A percentile compares a stretch with the other conserved stretches of the same genome.
Evolutionary conservation across 768 basidiomycete genomes (phyloP).

Genomic region (Lactarius deliciosus): DNA sequence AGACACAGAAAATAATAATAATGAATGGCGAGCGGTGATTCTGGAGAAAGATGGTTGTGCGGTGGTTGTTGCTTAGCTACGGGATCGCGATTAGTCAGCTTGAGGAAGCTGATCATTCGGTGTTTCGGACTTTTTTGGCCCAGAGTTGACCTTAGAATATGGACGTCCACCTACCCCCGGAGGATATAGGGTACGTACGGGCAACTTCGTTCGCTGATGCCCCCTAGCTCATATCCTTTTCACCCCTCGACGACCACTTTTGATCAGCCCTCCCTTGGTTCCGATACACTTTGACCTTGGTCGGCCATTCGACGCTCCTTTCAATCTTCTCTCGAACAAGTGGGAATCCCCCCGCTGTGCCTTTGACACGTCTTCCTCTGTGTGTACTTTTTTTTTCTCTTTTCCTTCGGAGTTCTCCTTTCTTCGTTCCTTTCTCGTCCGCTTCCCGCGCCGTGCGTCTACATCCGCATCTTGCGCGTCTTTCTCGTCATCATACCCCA

Average conservation of each 20-base stretch:
- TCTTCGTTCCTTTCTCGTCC: neutral
- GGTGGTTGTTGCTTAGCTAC: constrained; percentile 19
- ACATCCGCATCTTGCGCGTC: constrained; percentile 8
- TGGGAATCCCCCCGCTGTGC: constrained; percentile 4
- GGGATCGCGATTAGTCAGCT: neutral
- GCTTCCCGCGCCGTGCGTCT: neutral
- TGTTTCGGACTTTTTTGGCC: constrained; percentile 7
- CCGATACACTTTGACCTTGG: neutral
- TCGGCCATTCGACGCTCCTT: neutral
- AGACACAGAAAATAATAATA: neutral
- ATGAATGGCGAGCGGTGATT: neutral
- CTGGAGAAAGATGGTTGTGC: neutral
- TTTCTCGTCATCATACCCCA: neutral
- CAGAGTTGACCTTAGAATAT: constrained; percentile 10
- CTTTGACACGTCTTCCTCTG: neutral
- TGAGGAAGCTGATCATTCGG: neutral
- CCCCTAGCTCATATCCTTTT: constrained; percentile 15
- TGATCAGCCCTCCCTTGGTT: constrained; percentile 7
- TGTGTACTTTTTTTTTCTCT: constrained; percentile 4
- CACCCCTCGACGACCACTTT: neutral
- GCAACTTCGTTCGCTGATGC: neutral
- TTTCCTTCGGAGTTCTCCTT: neutral
- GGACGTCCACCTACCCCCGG: constrained; percentile 16
- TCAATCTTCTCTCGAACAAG: neutral
- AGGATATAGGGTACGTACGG: constrained; percentile 18